Evolutionary conservation across 2,329 filamentous ascomycete genomes (phyloP).

Genomic region (Cercospora nicotianae): DNA sequence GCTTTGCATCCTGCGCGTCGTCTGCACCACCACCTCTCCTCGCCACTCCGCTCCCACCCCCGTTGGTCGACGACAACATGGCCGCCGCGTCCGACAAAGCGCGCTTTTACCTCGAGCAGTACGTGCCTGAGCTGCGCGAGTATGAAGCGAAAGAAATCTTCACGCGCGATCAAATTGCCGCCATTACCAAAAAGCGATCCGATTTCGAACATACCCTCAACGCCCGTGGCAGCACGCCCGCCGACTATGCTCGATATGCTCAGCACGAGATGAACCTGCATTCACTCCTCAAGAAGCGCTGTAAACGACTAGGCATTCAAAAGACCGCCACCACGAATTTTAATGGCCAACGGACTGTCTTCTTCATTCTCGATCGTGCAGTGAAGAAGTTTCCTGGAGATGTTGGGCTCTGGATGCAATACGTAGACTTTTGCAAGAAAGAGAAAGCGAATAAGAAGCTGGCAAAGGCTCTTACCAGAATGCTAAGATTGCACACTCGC

Average conservation of each 20-base stretch:
- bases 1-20: background rate
- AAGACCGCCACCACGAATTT: conserved; percentile 64
- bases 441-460: conserved; percentile 63
- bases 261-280: conserved; percentile 69
- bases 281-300: conserved; percentile 75
- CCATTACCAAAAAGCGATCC: conserved; percentile 85
- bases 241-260: conserved; percentile 82
- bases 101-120: conserved; percentile 89
- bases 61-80: conserved; percentile 53
- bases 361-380: conserved; percentile 84
- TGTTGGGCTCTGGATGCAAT: conserved; percentile 81
- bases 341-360: conserved; percentile 76
- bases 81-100: conserved; percentile 87
- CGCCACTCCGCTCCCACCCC: background rate
- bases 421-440: conserved; percentile 75
- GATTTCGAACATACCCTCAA: conserved; percentile 92
- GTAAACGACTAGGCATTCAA: conserved; percentile 75
- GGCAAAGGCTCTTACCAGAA: conserved; percentile 61
- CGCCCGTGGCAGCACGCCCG: conserved; percentile 70
- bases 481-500: conserved; percentile 80
- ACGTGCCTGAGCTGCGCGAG: conserved; percentile 87
- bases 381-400: conserved; percentile 82
- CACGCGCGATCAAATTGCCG: conserved; percentile 81
- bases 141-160: conserved; percentile 93
- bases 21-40: background rate